phyloP scores from a whole-genome alignment of 1,284 basidiomycete genomes.

The Phlebopus sp. region DNA sequence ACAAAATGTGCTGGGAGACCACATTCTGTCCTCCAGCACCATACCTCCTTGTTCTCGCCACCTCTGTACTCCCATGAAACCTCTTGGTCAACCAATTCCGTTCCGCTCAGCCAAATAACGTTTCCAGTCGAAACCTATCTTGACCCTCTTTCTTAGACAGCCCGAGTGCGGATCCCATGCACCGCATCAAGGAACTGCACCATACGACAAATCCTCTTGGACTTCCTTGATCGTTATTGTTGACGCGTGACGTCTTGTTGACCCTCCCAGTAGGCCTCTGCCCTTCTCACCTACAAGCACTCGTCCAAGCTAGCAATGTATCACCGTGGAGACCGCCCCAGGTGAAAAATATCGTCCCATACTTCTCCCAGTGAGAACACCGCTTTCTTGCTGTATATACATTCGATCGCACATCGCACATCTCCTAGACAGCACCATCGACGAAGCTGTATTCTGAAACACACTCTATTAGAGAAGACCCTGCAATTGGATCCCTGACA shows the following conservation, averaged over 20 bases:
- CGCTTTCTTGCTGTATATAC: slow-evolving; percentile 3
- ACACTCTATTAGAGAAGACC: neutral
- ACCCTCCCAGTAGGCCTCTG: too few relatives aligned
- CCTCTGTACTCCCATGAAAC: too few relatives aligned
- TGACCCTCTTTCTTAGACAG: slow-evolving; percentile 3
- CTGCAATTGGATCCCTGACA: neutral
- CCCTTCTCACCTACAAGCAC: slow-evolving; percentile 32
- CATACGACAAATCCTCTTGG: slow-evolving; percentile 15
- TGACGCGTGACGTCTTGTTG: slow-evolving; percentile 30
- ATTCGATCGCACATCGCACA: slow-evolving; percentile 4
- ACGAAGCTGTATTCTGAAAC: slow-evolving; percentile 3
- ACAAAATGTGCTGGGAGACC: slow-evolving; percentile 10
- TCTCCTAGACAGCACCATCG: slow-evolving; percentile 13
- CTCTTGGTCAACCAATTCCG: too few relatives aligned
- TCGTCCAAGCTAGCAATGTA: slow-evolving; percentile 36
- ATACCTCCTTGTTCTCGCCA: too few relatives aligned
- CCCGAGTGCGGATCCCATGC: slow-evolving; percentile 8
- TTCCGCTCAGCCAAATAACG: too few relatives aligned
- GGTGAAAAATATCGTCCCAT: slow-evolving; percentile 26
- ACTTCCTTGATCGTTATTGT: slow-evolving; percentile 33
- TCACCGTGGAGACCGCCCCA: slow-evolving; percentile 39
- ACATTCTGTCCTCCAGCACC: neutral
- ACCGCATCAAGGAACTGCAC: slow-evolving; percentile 14
- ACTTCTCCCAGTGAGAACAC: slow-evolving; percentile 10
- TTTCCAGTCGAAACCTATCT: too few relatives aligned